phyloP scores from a whole-genome alignment of 345 rosid species.

The Populus ilicifolia region DNA sequence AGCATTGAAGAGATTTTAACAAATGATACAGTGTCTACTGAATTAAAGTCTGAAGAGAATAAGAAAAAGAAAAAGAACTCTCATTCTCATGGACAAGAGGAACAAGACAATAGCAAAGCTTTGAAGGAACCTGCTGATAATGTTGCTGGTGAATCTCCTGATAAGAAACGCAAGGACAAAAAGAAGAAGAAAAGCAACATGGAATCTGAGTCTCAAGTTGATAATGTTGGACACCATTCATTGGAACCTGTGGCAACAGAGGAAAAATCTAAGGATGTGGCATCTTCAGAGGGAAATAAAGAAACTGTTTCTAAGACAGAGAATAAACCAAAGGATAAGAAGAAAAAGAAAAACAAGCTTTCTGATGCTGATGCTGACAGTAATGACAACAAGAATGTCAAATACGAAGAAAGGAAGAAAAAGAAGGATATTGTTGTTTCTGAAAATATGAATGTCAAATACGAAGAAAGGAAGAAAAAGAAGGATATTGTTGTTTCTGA shows the following conservation, averaged over 20 bases:
- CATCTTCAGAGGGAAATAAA: conserved; percentile 8
- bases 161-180: conserved; percentile 38
- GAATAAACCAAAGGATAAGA: conserved; percentile 43
- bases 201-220: conserved; percentile 18
- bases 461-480: conserved; percentile 20
- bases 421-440: conserved; percentile 11
- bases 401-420: conserved; percentile 21
- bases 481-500: conserved; percentile 10
- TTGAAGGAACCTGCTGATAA: conserved; percentile 13
- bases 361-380: conserved; percentile 11
- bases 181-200: conserved; percentile 39
- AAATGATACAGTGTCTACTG: neutral
- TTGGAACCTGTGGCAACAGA: conserved; percentile 10
- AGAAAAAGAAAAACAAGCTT: conserved; percentile 40
- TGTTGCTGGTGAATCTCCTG: conserved; percentile 5
- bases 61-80: conserved; percentile 19
- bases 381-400: conserved; percentile 16
- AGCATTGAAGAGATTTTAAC: neutral
- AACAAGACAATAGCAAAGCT: conserved; percentile 3
- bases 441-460: conserved; percentile 7
- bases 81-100: conserved; percentile 11
- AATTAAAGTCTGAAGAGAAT: conserved; percentile 22
- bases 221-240: neutral
- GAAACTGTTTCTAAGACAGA: conserved; percentile 24
- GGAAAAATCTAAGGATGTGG: conserved; percentile 22